These are phyloP conservation scores for Lizanozyma gosingica DNA, from an alignment of 1,139 yeast species.

Conservation along the genomic window DNA sequence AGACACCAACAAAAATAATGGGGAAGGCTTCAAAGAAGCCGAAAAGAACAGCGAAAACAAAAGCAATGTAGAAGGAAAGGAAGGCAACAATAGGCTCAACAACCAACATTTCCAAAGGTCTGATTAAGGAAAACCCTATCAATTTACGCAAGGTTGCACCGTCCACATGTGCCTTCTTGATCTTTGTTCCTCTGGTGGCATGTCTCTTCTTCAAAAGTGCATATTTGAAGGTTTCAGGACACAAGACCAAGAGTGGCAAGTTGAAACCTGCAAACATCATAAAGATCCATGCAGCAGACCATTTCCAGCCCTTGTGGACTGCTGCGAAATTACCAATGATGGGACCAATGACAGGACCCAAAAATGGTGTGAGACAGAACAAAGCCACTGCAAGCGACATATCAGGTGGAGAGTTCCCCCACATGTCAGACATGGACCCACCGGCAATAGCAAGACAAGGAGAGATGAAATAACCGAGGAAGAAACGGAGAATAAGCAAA, in stretches of 20 bases:
- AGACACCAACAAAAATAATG: constrained; percentile 56
- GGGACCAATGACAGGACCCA: constrained; percentile 82
- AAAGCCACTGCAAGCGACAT: constrained; percentile 62
- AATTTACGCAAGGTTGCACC: constrained; percentile 15
- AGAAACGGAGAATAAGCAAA: constrained; percentile 62
- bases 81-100: constrained; percentile 64
- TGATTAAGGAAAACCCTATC: constrained; percentile 40
- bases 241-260: constrained; percentile 44
- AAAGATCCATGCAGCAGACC: constrained; percentile 69
- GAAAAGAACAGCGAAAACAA: constrained; percentile 65
- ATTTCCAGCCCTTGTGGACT: constrained; percentile 61
- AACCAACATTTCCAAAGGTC: constrained; percentile 57
- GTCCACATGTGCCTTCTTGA: constrained; percentile 19
- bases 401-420: constrained; percentile 46
- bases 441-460: constrained; percentile 86
- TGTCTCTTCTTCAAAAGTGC: constrained; percentile 52
- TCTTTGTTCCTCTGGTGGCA: constrained; percentile 43
- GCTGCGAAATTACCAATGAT: constrained; percentile 75
- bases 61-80: constrained; percentile 59
- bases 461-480: constrained; percentile 72
- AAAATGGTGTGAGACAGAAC: constrained; percentile 62
- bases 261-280: constrained; percentile 64
- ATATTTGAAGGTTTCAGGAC: constrained; percentile 69
- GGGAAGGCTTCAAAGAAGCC: constrained; percentile 78
- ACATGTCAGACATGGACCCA: constrained; percentile 73